These are phyloP conservation scores for Trichoderma asperellum DNA, from an alignment of 2,329 filamentous ascomycete species.

Conservation along the genomic window DNA sequence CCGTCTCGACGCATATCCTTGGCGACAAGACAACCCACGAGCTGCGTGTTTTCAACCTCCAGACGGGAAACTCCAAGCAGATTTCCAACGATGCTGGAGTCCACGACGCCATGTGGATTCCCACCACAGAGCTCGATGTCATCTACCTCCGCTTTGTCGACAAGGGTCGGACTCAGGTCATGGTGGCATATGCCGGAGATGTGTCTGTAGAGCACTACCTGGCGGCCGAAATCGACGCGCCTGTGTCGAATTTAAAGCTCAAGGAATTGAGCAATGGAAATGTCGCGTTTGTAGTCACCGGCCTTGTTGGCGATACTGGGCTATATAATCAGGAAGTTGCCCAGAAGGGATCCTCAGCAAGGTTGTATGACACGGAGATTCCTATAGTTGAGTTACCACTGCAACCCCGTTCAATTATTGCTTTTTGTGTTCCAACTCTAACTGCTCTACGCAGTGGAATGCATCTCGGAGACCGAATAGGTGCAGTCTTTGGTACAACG, in stretches of 20 bases:
- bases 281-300: conserved; percentile 44
- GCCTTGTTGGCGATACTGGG: conserved; percentile 40
- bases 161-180: conserved; percentile 40
- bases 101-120: conserved; percentile 45
- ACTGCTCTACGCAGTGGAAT: conserved; percentile 39
- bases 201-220: conserved; percentile 34
- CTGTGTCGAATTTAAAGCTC: conserved; percentile 42
- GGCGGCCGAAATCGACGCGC: conserved; percentile 40
- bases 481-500: conserved; percentile 47
- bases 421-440: conserved; percentile 31
- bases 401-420: background rate
- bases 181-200: conserved; percentile 36
- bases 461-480: conserved; percentile 38
- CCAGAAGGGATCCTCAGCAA: conserved; percentile 37
- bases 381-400: conserved; percentile 34
- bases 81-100: conserved; percentile 38
- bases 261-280: conserved; percentile 41
- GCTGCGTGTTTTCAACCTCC: conserved; percentile 42
- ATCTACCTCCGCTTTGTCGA: conserved; percentile 33
- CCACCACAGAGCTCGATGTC: conserved; percentile 31
- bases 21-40: conserved; percentile 40
- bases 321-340: conserved; percentile 41
- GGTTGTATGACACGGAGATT: conserved; percentile 42
- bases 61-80: conserved; percentile 36
- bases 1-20: conserved; percentile 45